Evolutionary conservation across 805 yeast genomes (phyloP).

Genomic region (Helenozyma rhizophorensis): DNA sequence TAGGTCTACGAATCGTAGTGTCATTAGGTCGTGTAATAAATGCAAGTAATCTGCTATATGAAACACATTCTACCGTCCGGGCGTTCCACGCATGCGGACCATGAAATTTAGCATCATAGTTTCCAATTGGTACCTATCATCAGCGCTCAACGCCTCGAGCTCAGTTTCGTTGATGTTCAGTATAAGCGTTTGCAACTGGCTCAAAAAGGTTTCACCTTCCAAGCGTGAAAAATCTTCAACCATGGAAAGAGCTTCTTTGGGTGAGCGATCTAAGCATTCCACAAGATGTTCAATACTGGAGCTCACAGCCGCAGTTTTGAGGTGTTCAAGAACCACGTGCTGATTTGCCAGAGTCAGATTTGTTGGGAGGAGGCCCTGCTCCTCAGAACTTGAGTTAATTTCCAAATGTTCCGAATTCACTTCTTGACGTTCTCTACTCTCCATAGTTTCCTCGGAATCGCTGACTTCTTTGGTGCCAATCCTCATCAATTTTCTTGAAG

Average conservation of each 20-base stretch:
- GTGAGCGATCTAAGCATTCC: no score
- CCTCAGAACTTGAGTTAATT: slow-evolving; percentile 6
- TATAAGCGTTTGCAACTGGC: no score
- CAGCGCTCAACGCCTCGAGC: slow-evolving; percentile 12
- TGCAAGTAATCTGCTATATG: no score
- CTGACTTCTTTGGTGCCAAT: slow-evolving; percentile 11
- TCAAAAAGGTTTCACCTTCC: background rate
- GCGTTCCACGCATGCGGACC: slow-evolving; percentile 25
- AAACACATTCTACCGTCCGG: no score
- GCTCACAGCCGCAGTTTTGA: no score
- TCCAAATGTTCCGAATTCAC: slow-evolving; percentile 1
- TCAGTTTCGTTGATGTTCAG: no score
- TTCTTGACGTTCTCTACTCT: background rate
- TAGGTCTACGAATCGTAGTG: no score
- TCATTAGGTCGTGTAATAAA: no score
- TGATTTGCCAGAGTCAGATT: background rate
- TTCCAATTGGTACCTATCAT: slow-evolving; percentile 26
- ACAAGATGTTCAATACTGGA: no score
- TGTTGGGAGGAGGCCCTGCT: background rate
- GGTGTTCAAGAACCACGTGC: no score
- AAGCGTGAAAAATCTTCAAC: background rate
- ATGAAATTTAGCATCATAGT: slow-evolving; percentile 30
- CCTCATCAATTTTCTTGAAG: no score
- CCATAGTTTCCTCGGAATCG: slow-evolving; percentile 6
- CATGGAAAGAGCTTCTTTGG: no score